Percentiles rank a stretch among this genome's conserved stretches.
Conservation (phyloP, 805 yeast genomes). For the Yamadazyma laniorum region DNA sequence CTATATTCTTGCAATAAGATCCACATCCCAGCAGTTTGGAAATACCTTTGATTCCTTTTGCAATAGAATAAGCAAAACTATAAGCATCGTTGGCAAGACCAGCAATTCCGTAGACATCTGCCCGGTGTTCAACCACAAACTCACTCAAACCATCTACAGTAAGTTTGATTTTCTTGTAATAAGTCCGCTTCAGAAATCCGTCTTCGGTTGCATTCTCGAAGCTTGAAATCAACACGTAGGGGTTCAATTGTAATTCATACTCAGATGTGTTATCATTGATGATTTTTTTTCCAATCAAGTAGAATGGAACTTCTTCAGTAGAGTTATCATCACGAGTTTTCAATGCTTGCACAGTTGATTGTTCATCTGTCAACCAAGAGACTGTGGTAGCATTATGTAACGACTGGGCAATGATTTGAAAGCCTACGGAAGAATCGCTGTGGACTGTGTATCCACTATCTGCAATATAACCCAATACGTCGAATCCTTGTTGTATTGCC, state of each 20-base stretch:
- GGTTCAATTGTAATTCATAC: slow-evolving; percentile 2
- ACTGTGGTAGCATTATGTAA: background rate
- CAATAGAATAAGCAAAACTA: slow-evolving; percentile 1
- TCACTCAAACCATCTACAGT: background rate
- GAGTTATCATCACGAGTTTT: background rate
- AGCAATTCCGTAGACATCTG: slow-evolving; percentile 3
- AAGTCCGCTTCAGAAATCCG: background rate
- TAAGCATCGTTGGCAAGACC: slow-evolving; percentile 1
- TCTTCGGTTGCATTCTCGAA: slow-evolving; percentile 1
- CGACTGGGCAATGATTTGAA: slow-evolving; percentile 1
- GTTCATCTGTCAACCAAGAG: slow-evolving; percentile 1
- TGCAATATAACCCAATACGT: background rate
- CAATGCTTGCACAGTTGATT: background rate
- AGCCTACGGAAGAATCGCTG: slow-evolving; percentile 1
- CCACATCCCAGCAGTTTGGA: slow-evolving; percentile 4
- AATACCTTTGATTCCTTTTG: slow-evolving; percentile 1
- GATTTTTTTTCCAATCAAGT: background rate
- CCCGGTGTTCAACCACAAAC: slow-evolving; percentile 3
- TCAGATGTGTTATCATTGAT: slow-evolving; percentile 1
- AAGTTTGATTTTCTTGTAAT: slow-evolving; percentile 1
- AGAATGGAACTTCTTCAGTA: background rate
- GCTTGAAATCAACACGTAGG: slow-evolving; percentile 2
- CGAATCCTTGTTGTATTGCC: background rate
- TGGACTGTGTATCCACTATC: slow-evolving; percentile 1
- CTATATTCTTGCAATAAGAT: slow-evolving; percentile 4